These are phyloP conservation scores for Sporothrix globosa DNA, from an alignment of 2,329 filamentous ascomycete species.

Conservation along the genomic window DNA sequence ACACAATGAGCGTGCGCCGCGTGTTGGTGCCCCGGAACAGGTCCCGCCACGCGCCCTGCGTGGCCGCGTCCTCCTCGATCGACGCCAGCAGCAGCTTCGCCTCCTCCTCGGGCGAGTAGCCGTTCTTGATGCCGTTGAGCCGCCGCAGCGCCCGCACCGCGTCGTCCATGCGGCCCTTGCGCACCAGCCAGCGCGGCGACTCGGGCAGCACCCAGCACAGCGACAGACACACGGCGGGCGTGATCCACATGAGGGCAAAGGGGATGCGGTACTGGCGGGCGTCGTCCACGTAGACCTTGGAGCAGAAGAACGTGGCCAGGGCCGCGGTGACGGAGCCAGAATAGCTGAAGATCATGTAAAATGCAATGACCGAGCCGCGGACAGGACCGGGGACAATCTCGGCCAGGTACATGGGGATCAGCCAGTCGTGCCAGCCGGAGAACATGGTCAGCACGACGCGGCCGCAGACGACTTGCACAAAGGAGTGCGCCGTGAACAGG, in stretches of 20 bases:
- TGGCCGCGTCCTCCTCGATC: conserved; percentile 19
- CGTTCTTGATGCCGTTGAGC: conserved; percentile 30
- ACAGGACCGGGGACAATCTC: conserved; percentile 36
- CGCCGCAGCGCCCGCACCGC: conserved; percentile 28
- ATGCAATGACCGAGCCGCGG: conserved; percentile 32
- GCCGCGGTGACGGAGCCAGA: conserved; percentile 29
- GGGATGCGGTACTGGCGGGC: conserved; percentile 32
- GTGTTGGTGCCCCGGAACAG: conserved; percentile 32
- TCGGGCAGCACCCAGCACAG: conserved; percentile 34
- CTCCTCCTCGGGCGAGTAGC: conserved; percentile 35
- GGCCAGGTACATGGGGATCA: conserved; percentile 36
- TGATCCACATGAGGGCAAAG: conserved; percentile 32
- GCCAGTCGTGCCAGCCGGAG: conserved; percentile 36
- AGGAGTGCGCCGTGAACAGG: conserved; percentile 31
- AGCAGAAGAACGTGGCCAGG: conserved; percentile 26
- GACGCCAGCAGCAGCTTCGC: conserved; percentile 30
- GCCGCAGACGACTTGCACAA: conserved; percentile 32
- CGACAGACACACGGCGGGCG: conserved; percentile 28
- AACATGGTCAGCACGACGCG: conserved; percentile 34
- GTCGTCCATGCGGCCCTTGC: conserved; percentile 29
- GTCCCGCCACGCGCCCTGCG: conserved; percentile 32
- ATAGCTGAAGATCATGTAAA: conserved; percentile 34
- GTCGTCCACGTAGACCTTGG: conserved; percentile 21
- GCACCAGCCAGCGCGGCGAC: conserved; percentile 36
- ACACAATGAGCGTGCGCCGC: conserved; percentile 30